Conservation (phyloP, 257 asterid genomes). For the Primulina tabacum region DNA sequence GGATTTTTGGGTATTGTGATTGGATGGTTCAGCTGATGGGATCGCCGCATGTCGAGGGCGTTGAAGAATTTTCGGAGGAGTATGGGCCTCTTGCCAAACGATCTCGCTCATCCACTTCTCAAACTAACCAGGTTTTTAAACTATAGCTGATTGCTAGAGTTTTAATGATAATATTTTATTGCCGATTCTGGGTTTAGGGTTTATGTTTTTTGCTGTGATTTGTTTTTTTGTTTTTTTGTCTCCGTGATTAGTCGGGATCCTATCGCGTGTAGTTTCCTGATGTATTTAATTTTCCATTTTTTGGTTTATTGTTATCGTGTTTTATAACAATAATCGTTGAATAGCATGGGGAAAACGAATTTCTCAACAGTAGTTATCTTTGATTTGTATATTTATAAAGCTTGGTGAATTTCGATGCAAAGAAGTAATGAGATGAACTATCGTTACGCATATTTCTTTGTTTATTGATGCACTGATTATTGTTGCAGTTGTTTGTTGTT, state of each 20-base stretch:
- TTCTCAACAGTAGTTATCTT: too few relatives aligned
- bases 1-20: slow-evolving; percentile 5
- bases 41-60: slow-evolving; percentile 33
- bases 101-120: slow-evolving; percentile 32
- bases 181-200: neutral
- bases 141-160: slow-evolving; percentile 1
- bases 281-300: neutral
- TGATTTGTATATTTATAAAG: neutral
- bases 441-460: neutral
- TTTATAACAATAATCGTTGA: neutral
- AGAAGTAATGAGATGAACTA: neutral
- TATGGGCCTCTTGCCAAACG: slow-evolving; percentile 53
- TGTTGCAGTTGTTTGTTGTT: neutral
- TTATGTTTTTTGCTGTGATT: neutral
- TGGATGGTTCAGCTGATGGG: slow-evolving; percentile 47
- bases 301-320: too few relatives aligned
- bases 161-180: neutral
- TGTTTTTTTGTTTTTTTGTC: neutral
- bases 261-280: neutral
- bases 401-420: neutral
- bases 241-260: neutral
- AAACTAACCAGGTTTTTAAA: slow-evolving; percentile 38
- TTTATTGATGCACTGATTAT: neutral
- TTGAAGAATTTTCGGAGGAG: slow-evolving; percentile 49
- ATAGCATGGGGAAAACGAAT: neutral